Conservation (phyloP, 1,284 basidiomycete species). For the Rhodotorula sp. region DNA sequence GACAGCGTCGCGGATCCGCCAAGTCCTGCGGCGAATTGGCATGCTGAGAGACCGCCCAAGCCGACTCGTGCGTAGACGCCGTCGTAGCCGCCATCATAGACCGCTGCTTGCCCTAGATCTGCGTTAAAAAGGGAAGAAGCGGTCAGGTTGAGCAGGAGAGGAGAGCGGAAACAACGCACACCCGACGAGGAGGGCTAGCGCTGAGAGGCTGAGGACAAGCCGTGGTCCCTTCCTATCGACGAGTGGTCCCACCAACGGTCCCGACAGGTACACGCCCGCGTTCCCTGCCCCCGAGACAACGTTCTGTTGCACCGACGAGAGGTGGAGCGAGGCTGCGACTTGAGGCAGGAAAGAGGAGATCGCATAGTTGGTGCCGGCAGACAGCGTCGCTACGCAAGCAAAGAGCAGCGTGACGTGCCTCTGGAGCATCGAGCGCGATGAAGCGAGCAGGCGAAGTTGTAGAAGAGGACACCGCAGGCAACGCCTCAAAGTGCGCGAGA, state of each 20-base stretch:
- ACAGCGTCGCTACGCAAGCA: constrained; percentile 46
- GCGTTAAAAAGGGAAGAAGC: constrained; percentile 15
- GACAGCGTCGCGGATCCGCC: constrained; percentile 19
- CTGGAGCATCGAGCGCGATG: constrained; percentile 1
- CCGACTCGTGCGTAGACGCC: constrained; percentile 41
- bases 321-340: constrained; percentile 47
- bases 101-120: constrained; percentile 46
- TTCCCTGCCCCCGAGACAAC: constrained; percentile 51
- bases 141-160: background rate
- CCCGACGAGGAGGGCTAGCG: constrained; percentile 22
- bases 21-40: constrained; percentile 29
- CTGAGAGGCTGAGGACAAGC: constrained; percentile 23
- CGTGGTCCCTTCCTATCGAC: constrained; percentile 39
- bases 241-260: constrained; percentile 35
- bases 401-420: constrained; percentile 44
- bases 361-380: constrained; percentile 49
- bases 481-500: too few species aligned
- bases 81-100: constrained; percentile 49
- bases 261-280: constrained; percentile 42
- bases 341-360: constrained; percentile 46
- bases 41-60: constrained; percentile 11
- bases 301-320: constrained; percentile 49
- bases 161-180: constrained; percentile 24
- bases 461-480: background rate
- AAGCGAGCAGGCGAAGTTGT: background rate